These are phyloP conservation scores for Chrysosporium queenslandicum DNA, from an alignment of 2,329 filamentous ascomycete genomes.

Conservation along the genomic window DNA sequence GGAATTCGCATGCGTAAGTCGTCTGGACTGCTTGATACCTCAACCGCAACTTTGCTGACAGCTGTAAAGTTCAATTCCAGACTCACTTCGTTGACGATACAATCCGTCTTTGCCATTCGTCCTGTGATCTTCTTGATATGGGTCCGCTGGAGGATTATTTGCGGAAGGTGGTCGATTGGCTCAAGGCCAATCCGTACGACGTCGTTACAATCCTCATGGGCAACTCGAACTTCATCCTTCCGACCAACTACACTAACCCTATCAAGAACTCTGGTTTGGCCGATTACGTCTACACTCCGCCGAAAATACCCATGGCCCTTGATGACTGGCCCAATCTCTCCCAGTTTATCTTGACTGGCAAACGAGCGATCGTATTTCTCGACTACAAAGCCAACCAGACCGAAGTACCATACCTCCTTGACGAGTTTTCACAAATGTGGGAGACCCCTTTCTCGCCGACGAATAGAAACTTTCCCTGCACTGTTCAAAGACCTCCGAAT, in stretches of 20 bases:
- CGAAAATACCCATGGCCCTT: constrained; percentile 58
- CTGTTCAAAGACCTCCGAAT: constrained; percentile 62
- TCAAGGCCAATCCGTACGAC: constrained; percentile 68
- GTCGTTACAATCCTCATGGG: constrained; percentile 78
- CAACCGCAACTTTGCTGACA: background rate
- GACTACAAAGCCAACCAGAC: constrained; percentile 76
- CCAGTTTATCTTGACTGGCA: constrained; percentile 59
- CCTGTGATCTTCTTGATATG: constrained; percentile 69
- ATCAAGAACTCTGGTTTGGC: constrained; percentile 63
- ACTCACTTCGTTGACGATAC: constrained; percentile 47
- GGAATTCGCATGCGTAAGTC: constrained; percentile 49
- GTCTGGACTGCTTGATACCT: background rate
- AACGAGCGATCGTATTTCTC: constrained; percentile 69
- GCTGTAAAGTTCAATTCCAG: constrained; percentile 47
- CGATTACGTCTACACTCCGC: constrained; percentile 63
- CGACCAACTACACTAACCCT: constrained; percentile 54
- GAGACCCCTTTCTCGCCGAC: constrained; percentile 78
- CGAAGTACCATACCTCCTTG: constrained; percentile 69
- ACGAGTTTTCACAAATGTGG: constrained; percentile 83
- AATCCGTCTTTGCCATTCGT: constrained; percentile 74
- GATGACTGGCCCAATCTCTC: constrained; percentile 76
- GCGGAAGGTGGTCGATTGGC: constrained; percentile 58
- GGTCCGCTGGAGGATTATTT: constrained; percentile 70
- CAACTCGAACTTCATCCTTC: constrained; percentile 65
- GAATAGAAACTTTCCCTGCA: constrained; percentile 63